phyloP scores from a whole-genome alignment of 352 stramenopile genomes.

The Aphanomyces astaci region DNA sequence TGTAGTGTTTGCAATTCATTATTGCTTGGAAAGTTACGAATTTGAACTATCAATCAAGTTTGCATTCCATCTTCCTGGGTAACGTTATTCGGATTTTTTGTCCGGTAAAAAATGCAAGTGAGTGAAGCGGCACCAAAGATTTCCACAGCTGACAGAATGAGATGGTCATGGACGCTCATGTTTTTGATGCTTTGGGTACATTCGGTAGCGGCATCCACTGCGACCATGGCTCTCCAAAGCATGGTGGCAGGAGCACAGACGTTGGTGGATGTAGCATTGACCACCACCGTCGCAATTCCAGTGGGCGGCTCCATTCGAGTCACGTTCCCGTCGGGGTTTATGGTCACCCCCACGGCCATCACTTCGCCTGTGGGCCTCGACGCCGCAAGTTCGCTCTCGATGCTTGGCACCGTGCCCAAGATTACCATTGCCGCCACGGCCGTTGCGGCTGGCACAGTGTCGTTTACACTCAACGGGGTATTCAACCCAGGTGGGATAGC shows the following conservation, averaged over 20 bases:
- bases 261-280: constrained; percentile 35
- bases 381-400: constrained; percentile 26
- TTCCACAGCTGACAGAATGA: neutral
- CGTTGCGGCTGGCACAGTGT: constrained; percentile 29
- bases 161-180: neutral
- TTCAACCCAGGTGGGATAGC: constrained; percentile 40
- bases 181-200: neutral
- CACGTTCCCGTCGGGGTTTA: constrained; percentile 46
- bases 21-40: no score
- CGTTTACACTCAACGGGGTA: constrained; percentile 44
- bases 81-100: no score
- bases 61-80: no score
- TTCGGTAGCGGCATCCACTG: neutral
- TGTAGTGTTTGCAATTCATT: no score
- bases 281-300: constrained; percentile 28
- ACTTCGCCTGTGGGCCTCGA: constrained; percentile 28
- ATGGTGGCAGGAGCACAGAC: constrained; percentile 29
- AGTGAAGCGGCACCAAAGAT: no score
- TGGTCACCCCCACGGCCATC: constrained; percentile 29
- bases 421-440: constrained; percentile 33
- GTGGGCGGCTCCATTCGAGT: constrained; percentile 41
- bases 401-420: constrained; percentile 28
- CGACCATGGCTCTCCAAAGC: neutral
- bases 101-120: no score
- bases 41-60: no score